Evolutionary conservation across 2,329 filamentous ascomycete genomes (phyloP).

Genomic region (Scorias spongiosa): DNA sequence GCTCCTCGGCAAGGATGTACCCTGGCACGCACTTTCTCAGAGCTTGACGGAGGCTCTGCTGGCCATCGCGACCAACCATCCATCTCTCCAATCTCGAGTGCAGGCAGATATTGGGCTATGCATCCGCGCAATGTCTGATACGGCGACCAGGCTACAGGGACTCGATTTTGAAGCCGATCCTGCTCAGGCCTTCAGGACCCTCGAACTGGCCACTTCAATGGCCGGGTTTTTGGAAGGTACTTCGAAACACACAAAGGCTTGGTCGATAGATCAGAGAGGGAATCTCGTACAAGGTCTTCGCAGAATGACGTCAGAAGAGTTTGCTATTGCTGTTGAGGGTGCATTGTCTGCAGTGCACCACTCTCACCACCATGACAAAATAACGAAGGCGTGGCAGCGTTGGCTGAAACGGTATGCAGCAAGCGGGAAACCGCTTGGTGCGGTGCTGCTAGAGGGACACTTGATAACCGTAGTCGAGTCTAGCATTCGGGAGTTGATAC

Average conservation of each 20-base stretch:
- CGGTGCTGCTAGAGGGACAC: conserved; percentile 78
- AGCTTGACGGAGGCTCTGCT: conserved; percentile 69
- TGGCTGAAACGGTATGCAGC: conserved; percentile 71
- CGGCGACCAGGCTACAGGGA: conserved; percentile 8
- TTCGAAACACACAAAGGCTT: conserved; percentile 64
- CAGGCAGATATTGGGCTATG: conserved; percentile 56
- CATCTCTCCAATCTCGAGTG: conserved; percentile 57
- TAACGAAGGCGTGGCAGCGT: conserved; percentile 73
- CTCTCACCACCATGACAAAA: conserved; percentile 47
- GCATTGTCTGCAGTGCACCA: conserved; percentile 84
- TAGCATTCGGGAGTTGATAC: conserved; percentile 13
- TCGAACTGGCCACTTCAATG: conserved; percentile 70
- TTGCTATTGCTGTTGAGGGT: conserved; percentile 74
- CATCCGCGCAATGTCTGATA: conserved; percentile 30
- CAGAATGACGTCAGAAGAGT: conserved; percentile 64
- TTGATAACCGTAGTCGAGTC: conserved; percentile 65
- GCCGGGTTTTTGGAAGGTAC: conserved; percentile 79
- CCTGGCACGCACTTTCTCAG: conserved; percentile 70
- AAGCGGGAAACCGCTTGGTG: conserved; percentile 66
- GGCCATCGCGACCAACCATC: conserved; percentile 33
- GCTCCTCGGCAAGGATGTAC: conserved; percentile 67
- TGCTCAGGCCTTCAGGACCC: conserved; percentile 19
- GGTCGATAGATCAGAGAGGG: conserved; percentile 59
- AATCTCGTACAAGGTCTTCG: conserved; percentile 57
- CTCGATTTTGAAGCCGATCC: conserved; percentile 9